Evolutionary conservation across 495 filamentous ascomycete species (phyloP).

Genomic region (Friedmanniomyces simplex): DNA sequence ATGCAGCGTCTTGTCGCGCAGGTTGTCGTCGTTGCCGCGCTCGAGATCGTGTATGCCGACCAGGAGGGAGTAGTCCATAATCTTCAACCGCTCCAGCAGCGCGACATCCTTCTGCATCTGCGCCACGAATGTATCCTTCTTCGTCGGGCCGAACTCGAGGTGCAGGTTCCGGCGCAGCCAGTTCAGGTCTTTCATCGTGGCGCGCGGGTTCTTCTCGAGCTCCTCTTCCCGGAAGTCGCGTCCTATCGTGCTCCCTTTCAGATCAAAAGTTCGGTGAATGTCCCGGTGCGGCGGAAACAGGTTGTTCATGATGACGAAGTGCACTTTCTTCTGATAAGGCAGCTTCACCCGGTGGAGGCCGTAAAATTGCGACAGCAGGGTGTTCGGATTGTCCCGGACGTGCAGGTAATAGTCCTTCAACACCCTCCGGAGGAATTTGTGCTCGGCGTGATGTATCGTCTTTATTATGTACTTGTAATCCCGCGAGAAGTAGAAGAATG

Average conservation of each 20-base stretch:
- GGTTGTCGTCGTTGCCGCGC: conserved; percentile 86
- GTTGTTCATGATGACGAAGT: conserved; percentile 99
- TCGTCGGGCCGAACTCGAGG: conserved; percentile 75
- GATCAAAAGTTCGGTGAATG: conserved; percentile 92
- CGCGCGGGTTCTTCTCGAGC: conserved; percentile 64
- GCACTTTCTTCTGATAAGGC: conserved; percentile 95
- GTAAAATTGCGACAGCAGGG: conserved; percentile 95
- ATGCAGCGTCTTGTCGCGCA: conserved; percentile 87
- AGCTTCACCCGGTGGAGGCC: conserved; percentile 97
- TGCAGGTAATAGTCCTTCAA: conserved; percentile 91
- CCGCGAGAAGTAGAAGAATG: conserved; percentile 98
- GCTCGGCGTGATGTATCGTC: conserved; percentile 94
- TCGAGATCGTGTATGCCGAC: conserved; percentile 87
- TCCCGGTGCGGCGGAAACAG: conserved; percentile 95
- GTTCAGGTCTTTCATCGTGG: conserved; percentile 93
- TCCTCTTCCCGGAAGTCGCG: conserved; percentile 84
- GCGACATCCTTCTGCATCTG: conserved; percentile 82
- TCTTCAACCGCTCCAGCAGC: conserved; percentile 73
- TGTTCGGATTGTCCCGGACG: conserved; percentile 87
- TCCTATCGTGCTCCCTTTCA: conserved; percentile 96
- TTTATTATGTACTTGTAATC: conserved; percentile 99
- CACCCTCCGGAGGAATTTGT: conserved; percentile 87
- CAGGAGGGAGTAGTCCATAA: conserved; percentile 98
- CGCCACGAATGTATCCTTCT: conserved; percentile 74
- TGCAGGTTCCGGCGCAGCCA: conserved; percentile 82